phyloP scores from a whole-genome alignment of 768 basidiomycete species.

The Holtermannia corniformis region DNA sequence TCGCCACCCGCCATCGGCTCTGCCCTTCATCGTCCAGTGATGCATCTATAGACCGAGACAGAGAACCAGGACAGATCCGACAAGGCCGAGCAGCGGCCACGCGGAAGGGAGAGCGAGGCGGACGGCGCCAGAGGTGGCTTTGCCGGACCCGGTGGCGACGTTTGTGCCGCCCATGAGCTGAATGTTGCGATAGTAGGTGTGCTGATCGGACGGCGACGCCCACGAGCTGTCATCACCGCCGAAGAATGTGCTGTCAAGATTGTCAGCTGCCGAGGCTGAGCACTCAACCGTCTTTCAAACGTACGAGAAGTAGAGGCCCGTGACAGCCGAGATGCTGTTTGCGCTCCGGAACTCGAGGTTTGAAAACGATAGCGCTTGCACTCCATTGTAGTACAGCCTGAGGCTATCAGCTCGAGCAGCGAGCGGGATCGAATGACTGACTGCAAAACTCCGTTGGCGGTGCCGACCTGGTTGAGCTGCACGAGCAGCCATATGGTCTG shows the following conservation, averaged over 20 bases:
- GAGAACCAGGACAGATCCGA: not conserved
- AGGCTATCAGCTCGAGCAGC: not conserved
- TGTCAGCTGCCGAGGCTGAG: too few species aligned
- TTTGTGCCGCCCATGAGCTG: constrained; percentile 24
- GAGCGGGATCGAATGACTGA: constrained; percentile 42
- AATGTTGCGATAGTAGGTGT: constrained; percentile 70
- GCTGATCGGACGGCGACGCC: constrained; percentile 59
- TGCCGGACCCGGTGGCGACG: constrained; percentile 13
- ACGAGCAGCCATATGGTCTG: constrained; percentile 52
- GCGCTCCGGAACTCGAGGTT: constrained; percentile 58
- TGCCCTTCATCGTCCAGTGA: too few species aligned
- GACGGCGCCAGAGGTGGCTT: not conserved
- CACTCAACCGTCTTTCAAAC: too few species aligned
- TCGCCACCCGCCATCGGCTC: too few species aligned
- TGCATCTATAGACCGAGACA: too few species aligned
- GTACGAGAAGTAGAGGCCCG: constrained; percentile 72
- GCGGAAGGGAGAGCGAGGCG: too few species aligned
- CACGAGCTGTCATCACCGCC: constrained; percentile 64
- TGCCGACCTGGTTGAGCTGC: constrained; percentile 58
- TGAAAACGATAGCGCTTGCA: constrained; percentile 52
- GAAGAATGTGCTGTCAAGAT: constrained; percentile 69
- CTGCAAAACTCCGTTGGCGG: constrained; percentile 64
- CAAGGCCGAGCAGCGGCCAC: not conserved
- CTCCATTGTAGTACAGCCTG: constrained; percentile 50
- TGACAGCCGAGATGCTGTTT: constrained; percentile 47